Percentiles rank a stretch among this genome's conserved stretches.
phyloP scores from a whole-genome alignment of 148 eudicot genomes.

The Amaranthus hypochondriacus region DNA sequence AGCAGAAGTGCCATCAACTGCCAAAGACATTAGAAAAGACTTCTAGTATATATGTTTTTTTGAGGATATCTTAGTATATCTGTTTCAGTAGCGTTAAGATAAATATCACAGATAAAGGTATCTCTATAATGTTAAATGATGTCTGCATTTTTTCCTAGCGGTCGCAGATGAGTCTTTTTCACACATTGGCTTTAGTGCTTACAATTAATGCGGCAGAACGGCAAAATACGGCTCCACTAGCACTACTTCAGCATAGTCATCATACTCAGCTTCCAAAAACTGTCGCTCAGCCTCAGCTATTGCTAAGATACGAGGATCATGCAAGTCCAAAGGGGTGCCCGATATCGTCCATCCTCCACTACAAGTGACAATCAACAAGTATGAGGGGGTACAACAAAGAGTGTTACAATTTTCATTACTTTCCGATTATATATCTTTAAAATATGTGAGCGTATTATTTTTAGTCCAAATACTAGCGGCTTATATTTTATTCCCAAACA shows the following conservation, averaged over 20 bases:
- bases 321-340: conserved; percentile 78
- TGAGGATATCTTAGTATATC: no score
- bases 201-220: conserved; percentile 84
- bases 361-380: conserved; percentile 18
- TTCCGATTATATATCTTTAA: no score
- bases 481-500: no score
- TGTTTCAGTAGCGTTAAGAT: no score
- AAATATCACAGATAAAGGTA: no score
- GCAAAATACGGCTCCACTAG: conserved; percentile 88
- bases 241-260: conserved; percentile 71
- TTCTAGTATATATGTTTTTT: no score
- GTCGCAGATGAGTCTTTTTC: no score
- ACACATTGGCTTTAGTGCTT: conserved; percentile 28
- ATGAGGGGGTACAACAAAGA: neutral
- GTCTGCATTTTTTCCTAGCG: no score
- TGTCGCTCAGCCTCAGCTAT: conserved; percentile 90
- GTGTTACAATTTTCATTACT: no score
- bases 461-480: no score
- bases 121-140: no score
- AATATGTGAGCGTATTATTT: no score
- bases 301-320: conserved; percentile 82
- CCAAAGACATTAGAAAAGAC: conserved; percentile 12
- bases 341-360: conserved; percentile 93
- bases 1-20: conserved; percentile 93
- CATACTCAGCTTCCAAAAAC: conserved; percentile 78